phyloP scores from a whole-genome alignment of 345 rosid species.

The Citrus hindsii region DNA sequence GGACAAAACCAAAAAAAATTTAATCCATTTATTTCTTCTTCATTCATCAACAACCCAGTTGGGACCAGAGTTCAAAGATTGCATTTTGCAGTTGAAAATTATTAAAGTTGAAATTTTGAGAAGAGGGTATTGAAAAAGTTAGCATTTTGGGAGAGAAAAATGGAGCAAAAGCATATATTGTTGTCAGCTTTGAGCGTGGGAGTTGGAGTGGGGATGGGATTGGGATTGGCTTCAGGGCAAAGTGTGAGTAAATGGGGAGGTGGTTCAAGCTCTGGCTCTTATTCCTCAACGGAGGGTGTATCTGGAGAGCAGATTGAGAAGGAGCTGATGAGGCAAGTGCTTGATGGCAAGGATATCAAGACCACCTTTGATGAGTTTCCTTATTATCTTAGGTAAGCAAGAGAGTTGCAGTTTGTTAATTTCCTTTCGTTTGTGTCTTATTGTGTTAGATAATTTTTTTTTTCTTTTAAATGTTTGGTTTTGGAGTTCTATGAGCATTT shows the following conservation, averaged over 20 bases:
- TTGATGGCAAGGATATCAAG: constrained; percentile 60
- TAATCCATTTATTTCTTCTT: too few species aligned
- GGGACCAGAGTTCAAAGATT: constrained; percentile 4
- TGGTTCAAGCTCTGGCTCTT: constrained; percentile 33
- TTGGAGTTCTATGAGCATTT: neutral
- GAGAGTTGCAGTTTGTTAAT: neutral
- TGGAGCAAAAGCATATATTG: constrained; percentile 77
- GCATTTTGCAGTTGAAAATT: neutral
- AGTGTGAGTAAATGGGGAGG: constrained; percentile 52
- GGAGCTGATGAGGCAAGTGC: constrained; percentile 66
- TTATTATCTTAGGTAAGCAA: constrained; percentile 70
- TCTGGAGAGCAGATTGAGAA: constrained; percentile 70
- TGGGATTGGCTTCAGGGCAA: constrained; percentile 81
- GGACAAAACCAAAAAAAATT: neutral
- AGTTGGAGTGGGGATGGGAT: constrained; percentile 84
- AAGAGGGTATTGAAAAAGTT: neutral
- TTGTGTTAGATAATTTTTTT: neutral
- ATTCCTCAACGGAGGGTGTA: constrained; percentile 41
- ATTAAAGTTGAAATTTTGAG: neutral
- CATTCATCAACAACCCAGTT: neutral
- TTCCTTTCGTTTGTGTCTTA: neutral
- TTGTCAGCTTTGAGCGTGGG: constrained; percentile 83
- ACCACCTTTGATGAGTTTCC: constrained; percentile 86
- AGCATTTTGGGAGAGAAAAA: constrained; percentile 15
- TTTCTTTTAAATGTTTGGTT: neutral